Base-by-base conservation (phyloP, 1,284 basidiomycete genomes). In the Irpex sp. region DNA sequence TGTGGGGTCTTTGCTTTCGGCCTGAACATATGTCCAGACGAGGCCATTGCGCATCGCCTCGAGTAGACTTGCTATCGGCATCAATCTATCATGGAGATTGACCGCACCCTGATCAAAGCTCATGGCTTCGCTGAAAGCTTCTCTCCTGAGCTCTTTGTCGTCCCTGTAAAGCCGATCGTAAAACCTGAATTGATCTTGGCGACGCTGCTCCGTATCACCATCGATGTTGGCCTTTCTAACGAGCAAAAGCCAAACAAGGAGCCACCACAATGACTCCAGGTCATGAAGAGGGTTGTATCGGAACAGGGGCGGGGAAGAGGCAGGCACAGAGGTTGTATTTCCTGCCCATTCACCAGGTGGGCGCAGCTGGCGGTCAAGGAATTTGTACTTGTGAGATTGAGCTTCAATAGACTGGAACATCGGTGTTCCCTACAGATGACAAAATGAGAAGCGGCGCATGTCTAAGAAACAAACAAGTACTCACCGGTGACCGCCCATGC, bases 211-310 rank as follows among this genome's bases (percentile, higher is more conserved):
- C 9, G 49, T 51, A 17, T 51, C 49, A 4, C 53, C 53, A 4
- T 26, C 19, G 6, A 55, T 36, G 21, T 13, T 13, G 21, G 21
- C 19, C 9, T 26, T 36, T 31, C 53, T 31, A 11, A 6, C 11
- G 13, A 55, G 13, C 21, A 21, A 4, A 5, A 55, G 53, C 8
- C 17, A 35, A 15, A 58, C 57, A 21, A 47, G 37, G 33, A 58
- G 17, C 57, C 57, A 58, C 57, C 43, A 39, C 3, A 58, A 15
- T 21, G 57, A 58, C 36, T 58, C 57, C 15, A 58, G 5, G 36
- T 58, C 57, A 33, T 58, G 57, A 5, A 58, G 57, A 43, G 57
- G 36, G 19, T 58, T 58, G 13, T 58, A 46, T 19, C 36, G 21
- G 17, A 39, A 58, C 4, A n/a, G 37, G 5, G n/a, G 33, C 4